Evolutionary conservation across 2,329 filamentous ascomycete species (phyloP), one percentile per base, ranked within the genome.

Genomic region (Alternaria tenuissima): DNA sequence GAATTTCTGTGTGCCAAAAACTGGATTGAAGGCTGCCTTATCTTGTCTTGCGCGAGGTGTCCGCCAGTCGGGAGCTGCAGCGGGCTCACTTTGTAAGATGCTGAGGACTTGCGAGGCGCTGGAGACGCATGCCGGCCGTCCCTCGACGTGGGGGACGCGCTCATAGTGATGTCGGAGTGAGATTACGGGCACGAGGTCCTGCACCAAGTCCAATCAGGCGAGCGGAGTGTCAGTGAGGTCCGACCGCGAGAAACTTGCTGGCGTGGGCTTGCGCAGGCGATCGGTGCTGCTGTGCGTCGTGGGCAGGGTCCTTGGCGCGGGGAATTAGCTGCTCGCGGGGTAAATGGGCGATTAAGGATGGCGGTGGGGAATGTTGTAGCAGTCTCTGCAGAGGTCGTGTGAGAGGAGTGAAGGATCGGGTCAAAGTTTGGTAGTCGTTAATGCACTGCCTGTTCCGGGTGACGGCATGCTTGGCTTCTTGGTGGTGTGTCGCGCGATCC

Each of bases 21-120:
- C 63, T 79, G 78, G 30, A 79, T 77, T 7, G 76, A 77, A 18
- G 76, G 71, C n/a, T 77, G 76, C 30, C 77, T 73, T 53, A 64
- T 63, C 49, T 72, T 64, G 26, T 75, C 76, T 22, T 75, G 64
- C n/a, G 36, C 61, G 46, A 64, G 61, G 49, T 60, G 59, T 48
- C 62, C 65, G 52, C 57, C 49, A 7, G 66, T 64, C n/a, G 70
- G 67, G 26, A 70, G 58, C 60, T 70, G 62, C 39, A 72, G 68
- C 43, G 70, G 73, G 67, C 65, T 75, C 61, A 68, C 69, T 18
- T 53, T 49, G 51, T 65, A 65, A 24, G 52, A 24, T 28, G 62
- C 65, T 54, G 62, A 65, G 39, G 68, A 56, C 52, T 72, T 64
- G 39, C 64, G 55, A 44, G 69, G 52, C 24, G 68, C 62, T 64